Evolutionary conservation across 2,329 filamentous ascomycete species (phyloP).

Genomic region (Phaeosphaeria sp.): DNA sequence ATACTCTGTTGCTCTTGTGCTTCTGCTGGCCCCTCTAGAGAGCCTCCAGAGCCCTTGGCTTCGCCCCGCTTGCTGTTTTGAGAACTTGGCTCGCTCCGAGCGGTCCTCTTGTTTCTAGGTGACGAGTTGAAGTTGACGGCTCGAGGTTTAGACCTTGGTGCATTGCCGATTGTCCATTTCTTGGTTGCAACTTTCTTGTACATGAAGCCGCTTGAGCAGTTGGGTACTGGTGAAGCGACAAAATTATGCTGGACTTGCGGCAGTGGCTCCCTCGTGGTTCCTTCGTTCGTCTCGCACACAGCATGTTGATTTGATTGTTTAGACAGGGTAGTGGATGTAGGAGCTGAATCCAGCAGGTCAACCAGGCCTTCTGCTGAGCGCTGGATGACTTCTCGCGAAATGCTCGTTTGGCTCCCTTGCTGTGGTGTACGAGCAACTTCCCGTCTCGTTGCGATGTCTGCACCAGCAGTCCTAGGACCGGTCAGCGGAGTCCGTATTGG

Average conservation of each 20-base stretch:
- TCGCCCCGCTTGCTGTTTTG: neutral
- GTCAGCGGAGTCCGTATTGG: neutral
- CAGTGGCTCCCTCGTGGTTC: neutral
- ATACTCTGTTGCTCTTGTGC: neutral
- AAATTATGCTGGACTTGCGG: constrained; percentile 14
- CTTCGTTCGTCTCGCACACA: neutral
- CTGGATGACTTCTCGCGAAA: constrained; percentile 14
- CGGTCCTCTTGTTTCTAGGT: constrained; percentile 12
- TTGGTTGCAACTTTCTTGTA: constrained; percentile 30
- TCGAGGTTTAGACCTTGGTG: constrained; percentile 22
- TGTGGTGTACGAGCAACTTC: neutral
- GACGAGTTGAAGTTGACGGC: constrained; percentile 35
- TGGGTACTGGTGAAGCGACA: constrained; percentile 29
- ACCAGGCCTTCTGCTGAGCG: constrained; percentile 22
- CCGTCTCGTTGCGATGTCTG: neutral
- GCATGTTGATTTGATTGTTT: neutral
- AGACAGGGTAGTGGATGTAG: neutral
- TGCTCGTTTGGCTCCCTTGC: neutral
- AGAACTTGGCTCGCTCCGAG: neutral
- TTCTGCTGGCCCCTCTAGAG: neutral
- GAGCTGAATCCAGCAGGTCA: neutral
- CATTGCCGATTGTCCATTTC: constrained; percentile 10
- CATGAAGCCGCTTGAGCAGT: constrained; percentile 34
- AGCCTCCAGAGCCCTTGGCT: neutral
- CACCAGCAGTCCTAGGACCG: neutral